Percentiles rank a stretch among this genome's conserved stretches.
These are phyloP conservation scores for Spergularia azorica DNA, from an alignment of 179 eudicot genomes.

Conservation along the genomic window DNA sequence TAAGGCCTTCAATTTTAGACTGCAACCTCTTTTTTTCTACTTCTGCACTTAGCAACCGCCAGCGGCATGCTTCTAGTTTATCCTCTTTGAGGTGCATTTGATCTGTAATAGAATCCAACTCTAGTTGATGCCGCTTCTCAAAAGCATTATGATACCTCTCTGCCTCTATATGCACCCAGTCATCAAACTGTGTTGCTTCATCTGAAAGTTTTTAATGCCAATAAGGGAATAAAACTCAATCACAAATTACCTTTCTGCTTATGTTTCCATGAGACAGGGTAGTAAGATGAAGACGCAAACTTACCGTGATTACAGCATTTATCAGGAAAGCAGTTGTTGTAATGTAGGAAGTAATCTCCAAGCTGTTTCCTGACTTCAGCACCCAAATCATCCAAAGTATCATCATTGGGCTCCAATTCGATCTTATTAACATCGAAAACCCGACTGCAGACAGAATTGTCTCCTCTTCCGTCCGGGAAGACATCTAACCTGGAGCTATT, in stretches of 20 bases:
- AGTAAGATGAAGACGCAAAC: conserved; percentile 11
- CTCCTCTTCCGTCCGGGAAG: conserved; percentile 31
- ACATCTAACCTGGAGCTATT: conserved; percentile 44
- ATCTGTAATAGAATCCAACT: conserved; percentile 74
- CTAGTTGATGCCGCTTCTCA: conserved; percentile 67
- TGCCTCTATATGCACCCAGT: conserved; percentile 63
- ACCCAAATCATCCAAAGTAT: conserved; percentile 36
- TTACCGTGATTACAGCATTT: conserved; percentile 49
- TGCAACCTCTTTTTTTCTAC: conserved; percentile 60
- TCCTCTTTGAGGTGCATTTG: conserved; percentile 76
- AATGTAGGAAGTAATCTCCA: conserved; percentile 28
- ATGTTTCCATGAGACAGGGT: not conserved
- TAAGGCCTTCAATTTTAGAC: conserved; percentile 65
- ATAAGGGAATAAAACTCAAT: conserved; percentile 7
- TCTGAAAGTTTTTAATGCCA: conserved; percentile 34
- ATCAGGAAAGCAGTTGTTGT: conserved; percentile 34
- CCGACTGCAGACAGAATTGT: conserved; percentile 23
- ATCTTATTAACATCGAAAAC: conserved; percentile 23
- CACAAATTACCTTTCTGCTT: not conserved
- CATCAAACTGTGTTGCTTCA: conserved; percentile 54
- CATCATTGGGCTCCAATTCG: conserved; percentile 26
- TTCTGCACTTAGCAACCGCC: conserved; percentile 71
- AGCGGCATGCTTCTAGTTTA: conserved; percentile 67
- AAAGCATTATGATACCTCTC: conserved; percentile 50
- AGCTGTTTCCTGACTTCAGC: conserved; percentile 36